These are phyloP conservation scores for Saprolegnia parasitica DNA, from an alignment of 352 stramenopile species.

Conservation along the genomic window DNA sequence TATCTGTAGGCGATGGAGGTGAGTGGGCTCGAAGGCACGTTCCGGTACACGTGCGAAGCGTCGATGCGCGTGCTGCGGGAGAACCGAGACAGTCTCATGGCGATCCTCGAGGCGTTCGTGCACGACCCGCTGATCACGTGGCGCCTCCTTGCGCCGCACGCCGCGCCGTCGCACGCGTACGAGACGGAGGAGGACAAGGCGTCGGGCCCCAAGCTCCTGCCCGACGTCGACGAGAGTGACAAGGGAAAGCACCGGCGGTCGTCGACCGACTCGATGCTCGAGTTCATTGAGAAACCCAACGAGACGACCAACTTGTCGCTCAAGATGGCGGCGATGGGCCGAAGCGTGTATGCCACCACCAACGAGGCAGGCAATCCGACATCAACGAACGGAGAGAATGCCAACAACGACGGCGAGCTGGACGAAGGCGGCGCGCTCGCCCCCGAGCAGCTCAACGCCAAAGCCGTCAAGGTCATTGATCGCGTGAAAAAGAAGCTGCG, in stretches of 20 bases:
- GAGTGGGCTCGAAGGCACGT: conserved; percentile 99
- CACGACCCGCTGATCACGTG: conserved; percentile 99
- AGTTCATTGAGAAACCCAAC: conserved; percentile 1
- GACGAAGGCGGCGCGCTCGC: conserved; percentile 7
- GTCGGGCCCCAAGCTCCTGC: conserved; percentile 5
- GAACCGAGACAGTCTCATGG: conserved; percentile 98
- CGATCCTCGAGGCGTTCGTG: conserved; percentile 99
- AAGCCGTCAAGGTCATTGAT: conserved; percentile 94
- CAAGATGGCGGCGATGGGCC: not conserved
- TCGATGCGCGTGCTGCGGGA: conserved; percentile 98
- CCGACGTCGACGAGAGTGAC: conserved; percentile 31
- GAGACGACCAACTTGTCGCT: conserved; percentile 3
- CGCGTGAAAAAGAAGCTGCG: conserved; percentile 99
- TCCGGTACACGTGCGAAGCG: conserved; percentile 97
- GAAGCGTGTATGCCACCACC: conserved; percentile 4
- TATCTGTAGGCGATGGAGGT: conserved; percentile 97
- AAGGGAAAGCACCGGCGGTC: conserved; percentile 21
- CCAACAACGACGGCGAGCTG: conserved; percentile 10
- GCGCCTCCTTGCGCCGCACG: conserved; percentile 90
- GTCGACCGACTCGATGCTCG: conserved; percentile 17
- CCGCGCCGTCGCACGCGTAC: conserved; percentile 67
- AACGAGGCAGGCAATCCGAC: not conserved
- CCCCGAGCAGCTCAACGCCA: conserved; percentile 73
- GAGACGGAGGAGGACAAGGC: conserved; percentile 29
- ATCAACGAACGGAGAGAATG: not conserved